Evolutionary conservation across 192 early-diverging fungal genomes (phyloP).

Genomic region (Umbelopsis sp.): DNA sequence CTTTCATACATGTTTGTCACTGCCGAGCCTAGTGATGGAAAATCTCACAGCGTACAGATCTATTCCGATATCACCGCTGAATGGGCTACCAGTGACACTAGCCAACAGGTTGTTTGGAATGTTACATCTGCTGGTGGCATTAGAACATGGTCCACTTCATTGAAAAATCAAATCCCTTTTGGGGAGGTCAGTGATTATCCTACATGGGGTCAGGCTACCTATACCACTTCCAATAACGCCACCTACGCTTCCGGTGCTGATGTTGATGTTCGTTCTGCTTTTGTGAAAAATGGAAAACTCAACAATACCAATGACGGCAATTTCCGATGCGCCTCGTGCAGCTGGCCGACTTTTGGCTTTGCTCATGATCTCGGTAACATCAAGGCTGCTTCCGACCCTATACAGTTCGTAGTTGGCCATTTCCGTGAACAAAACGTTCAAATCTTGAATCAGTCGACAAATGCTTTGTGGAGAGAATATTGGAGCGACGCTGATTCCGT

Average conservation of each 20-base stretch:
- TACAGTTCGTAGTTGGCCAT: constrained; percentile 13
- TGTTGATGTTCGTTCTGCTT: constrained; percentile 5
- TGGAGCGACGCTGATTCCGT: constrained; percentile 5
- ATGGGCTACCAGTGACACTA: constrained; percentile 11
- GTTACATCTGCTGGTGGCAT: background rate
- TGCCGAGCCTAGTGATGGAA: constrained; percentile 10
- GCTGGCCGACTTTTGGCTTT: constrained; percentile 17
- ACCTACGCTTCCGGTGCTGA: constrained; percentile 15
- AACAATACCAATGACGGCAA: constrained; percentile 14
- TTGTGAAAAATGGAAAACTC: background rate
- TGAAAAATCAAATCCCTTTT: background rate
- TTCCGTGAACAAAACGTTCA: constrained; percentile 9
- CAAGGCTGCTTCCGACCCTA: background rate
- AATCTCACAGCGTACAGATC: constrained; percentile 7
- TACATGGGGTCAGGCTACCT: constrained; percentile 10
- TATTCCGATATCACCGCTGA: constrained; percentile 18
- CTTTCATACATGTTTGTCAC: constrained; percentile 12
- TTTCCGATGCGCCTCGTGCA: background rate
- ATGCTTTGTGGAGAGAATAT: constrained; percentile 6
- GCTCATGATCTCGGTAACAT: constrained; percentile 15
- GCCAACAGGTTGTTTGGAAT: background rate
- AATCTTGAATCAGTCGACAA: background rate
- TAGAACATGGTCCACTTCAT: constrained; percentile 1
- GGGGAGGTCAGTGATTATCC: constrained; percentile 16
- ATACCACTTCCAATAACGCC: background rate